Conservation (phyloP, 2,329 filamentous ascomycete genomes). For the Pezicula carpinea region DNA sequence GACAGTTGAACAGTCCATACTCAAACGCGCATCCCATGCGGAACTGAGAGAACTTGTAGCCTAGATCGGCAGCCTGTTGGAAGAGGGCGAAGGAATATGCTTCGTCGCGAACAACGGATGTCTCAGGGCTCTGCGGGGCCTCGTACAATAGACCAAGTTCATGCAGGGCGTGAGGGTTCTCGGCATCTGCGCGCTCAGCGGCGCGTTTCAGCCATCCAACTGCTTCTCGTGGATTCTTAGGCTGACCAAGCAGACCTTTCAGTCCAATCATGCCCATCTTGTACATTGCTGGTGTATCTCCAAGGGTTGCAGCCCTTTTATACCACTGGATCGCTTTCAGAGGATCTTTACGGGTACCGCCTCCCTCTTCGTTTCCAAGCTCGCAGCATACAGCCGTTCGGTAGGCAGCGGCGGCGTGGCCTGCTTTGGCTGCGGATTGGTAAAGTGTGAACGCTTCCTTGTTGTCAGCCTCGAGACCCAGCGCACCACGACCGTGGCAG, state of each 20-base stretch:
- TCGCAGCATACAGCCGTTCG: constrained; percentile 96
- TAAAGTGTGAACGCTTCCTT: constrained; percentile 94
- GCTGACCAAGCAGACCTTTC: constrained; percentile 89
- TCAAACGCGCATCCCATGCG: constrained; percentile 84
- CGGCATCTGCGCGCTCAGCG: constrained; percentile 77
- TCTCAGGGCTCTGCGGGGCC: constrained; percentile 51
- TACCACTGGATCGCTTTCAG: constrained; percentile 98
- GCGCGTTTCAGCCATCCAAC: constrained; percentile 91
- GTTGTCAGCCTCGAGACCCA: constrained; percentile 75
- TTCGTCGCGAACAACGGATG: constrained; percentile 71
- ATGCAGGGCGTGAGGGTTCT: constrained; percentile 93
- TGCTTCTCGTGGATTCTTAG: constrained; percentile 76
- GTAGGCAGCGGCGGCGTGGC: constrained; percentile 84
- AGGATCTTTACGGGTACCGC: constrained; percentile 85
- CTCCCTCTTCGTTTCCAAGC: constrained; percentile 89
- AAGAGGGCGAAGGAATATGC: constrained; percentile 77
- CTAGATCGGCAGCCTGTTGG: constrained; percentile 77
- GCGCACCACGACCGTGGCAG: constrained; percentile 74
- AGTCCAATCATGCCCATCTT: constrained; percentile 96
- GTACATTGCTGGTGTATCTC: constrained; percentile 94
- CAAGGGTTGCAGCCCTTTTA: constrained; percentile 82
- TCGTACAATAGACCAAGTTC: constrained; percentile 71
- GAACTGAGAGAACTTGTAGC: constrained; percentile 94
- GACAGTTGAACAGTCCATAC: constrained; percentile 78
- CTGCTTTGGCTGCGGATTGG: constrained; percentile 85